Evolutionary conservation across 106 monocot species (phyloP).

Genomic region (Cymbidium sinense): DNA sequence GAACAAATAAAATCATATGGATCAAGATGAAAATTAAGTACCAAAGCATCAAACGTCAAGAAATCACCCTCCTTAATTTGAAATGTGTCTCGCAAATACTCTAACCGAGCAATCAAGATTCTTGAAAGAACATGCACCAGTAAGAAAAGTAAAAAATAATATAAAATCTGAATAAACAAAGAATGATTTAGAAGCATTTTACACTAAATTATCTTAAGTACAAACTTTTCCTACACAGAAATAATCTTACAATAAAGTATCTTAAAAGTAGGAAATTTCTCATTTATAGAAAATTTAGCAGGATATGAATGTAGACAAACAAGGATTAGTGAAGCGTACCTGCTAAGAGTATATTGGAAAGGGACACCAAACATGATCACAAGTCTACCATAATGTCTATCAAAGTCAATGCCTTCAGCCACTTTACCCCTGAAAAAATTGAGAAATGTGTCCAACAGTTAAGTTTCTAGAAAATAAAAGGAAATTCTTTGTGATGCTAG

Average conservation of each 20-base stretch:
- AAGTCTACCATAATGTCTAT: conserved; percentile 97
- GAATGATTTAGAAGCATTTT: background rate
- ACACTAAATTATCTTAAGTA: background rate
- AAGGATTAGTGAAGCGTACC: conserved; percentile 27
- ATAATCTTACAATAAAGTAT: too few relatives aligned
- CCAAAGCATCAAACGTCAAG: conserved; percentile 99
- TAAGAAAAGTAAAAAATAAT: background rate
- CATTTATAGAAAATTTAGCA: background rate
- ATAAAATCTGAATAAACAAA: background rate
- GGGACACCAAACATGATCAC: conserved; percentile 99
- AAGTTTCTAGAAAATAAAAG: background rate
- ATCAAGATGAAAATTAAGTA: conserved; percentile 23
- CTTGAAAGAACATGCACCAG: conserved; percentile 32
- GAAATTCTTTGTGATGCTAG: background rate
- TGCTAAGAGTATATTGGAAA: conserved; percentile 98
- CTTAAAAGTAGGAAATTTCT: too few relatives aligned
- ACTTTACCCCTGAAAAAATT: conserved; percentile 78
- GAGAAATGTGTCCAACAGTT: background rate
- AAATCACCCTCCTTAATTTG: conserved; percentile 99
- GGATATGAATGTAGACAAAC: background rate
- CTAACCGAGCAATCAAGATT: conserved; percentile 84
- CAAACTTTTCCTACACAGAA: background rate
- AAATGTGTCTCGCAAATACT: conserved; percentile 89
- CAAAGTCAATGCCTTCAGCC: conserved; percentile 99
- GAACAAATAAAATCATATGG: background rate